Evolutionary conservation across 139 green algal genomes (phyloP), one percentile per base, ranked within the genome.

Genomic region (Chlorella vulgaris): DNA sequence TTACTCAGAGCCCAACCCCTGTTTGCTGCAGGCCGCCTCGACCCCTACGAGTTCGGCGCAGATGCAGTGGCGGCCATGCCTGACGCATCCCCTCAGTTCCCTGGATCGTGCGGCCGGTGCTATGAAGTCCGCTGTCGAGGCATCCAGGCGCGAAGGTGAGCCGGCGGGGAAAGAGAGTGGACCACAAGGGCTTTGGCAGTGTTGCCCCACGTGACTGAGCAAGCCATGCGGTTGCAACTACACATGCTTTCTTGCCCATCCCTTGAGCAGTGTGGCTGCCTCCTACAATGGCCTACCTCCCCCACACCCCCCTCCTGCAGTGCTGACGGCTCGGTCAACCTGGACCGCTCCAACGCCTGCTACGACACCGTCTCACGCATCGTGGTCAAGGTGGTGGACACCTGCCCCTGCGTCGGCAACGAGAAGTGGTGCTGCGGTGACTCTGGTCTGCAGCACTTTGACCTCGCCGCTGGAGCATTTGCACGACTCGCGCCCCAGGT

Each of bases 61-160:
- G 82, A 86, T 40, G 76, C 82, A 3, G 82, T 86, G 31, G 50
- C 62, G 13, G 82, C 82, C 33, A 68, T 86, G 36, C 82, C 75
- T 19, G 82, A 86, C 24, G 51, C 51, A 18, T 47, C 31, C 3
- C 42, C 74, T 42, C 51, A 65, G 21, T 73, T 74, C 55, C n/a
- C 76, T 13, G 60, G 74, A 39, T 47, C 33, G 31, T 78, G 71
- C 50, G 71, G 71, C 31, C 50, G 71, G 4, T 86, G 82, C 53
- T 86, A 74, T 65, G 82, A 86, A 51, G 7, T 86, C 13, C 80
- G 80, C 55, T 86, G 82, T 66, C 65, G 82, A 22, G 75, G 75
- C 39, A 83, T 83, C 38, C 65, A 43, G 7, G 74, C 68, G 7
- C 39, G 69, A 28, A 63, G 43, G 69, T 75, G 38, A 22, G 66